Percentiles rank a stretch among this genome's conserved stretches.
Conservation (phyloP, 2,329 filamentous ascomycete species). For the Cordyceps farinosa region DNA sequence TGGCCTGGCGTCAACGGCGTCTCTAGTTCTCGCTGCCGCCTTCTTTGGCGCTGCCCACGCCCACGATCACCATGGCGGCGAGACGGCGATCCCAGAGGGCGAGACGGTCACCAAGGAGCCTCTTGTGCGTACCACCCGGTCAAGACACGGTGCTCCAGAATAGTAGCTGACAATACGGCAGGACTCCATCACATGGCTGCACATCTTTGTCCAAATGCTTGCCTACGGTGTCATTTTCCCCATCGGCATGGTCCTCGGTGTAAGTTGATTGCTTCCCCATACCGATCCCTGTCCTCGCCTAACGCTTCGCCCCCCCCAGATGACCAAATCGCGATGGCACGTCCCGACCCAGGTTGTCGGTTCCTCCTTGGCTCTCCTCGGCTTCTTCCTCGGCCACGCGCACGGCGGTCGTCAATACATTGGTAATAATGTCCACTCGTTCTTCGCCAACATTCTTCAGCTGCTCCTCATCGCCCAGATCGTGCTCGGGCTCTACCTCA, state of each 20-base stretch:
- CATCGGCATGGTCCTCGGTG: constrained; percentile 89
- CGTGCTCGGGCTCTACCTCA: constrained; percentile 79
- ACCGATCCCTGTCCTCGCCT: not conserved
- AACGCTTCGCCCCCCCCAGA: constrained; percentile 45
- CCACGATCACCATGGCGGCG: constrained; percentile 49
- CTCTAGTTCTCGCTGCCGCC: not conserved
- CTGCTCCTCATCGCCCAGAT: constrained; percentile 74
- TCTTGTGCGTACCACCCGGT: constrained; percentile 50
- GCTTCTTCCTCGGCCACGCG: constrained; percentile 86
- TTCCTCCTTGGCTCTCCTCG: constrained; percentile 71
- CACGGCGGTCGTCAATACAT: constrained; percentile 87
- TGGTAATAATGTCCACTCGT: constrained; percentile 69
- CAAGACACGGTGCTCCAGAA: not conserved
- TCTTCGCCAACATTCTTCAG: constrained; percentile 78
- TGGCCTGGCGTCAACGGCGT: constrained; percentile 3
- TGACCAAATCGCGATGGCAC: constrained; percentile 89
- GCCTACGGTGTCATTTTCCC: constrained; percentile 93
- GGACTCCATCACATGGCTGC: constrained; percentile 87
- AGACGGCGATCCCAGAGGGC: constrained; percentile 61
- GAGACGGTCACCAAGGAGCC: constrained; percentile 67
- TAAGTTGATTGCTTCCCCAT: constrained; percentile 36
- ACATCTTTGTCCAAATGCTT: constrained; percentile 83
- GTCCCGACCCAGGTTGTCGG: constrained; percentile 80
- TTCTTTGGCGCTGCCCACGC: constrained; percentile 27
- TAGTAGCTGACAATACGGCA: constrained; percentile 36